These are phyloP conservation scores for Plantago major DNA, from an alignment of 257 asterid genomes.

Conservation along the genomic window DNA sequence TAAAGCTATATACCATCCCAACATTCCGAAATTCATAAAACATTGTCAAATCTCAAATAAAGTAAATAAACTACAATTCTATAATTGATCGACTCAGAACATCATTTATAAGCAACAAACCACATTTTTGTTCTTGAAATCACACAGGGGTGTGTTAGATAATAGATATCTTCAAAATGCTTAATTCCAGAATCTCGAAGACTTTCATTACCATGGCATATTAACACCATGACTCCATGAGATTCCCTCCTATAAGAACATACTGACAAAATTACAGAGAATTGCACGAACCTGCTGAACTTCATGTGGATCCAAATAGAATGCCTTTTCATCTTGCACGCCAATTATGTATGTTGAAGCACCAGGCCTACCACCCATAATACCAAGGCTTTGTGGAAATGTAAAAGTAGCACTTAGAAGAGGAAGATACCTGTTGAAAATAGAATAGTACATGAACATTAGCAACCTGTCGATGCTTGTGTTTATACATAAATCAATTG, in stretches of 20 bases:
- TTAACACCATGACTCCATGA: background rate
- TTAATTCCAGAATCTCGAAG: too few species aligned
- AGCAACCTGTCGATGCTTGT: slow-evolving; percentile 1
- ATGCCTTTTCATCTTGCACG: slow-evolving; percentile 92
- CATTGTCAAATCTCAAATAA: too few species aligned
- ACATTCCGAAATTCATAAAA: too few species aligned
- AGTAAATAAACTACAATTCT: too few species aligned
- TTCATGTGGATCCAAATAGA: slow-evolving; percentile 95
- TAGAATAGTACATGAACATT: background rate
- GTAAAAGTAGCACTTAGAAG: slow-evolving; percentile 73
- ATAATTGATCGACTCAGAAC: too few species aligned
- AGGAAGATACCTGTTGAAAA: slow-evolving; percentile 70
- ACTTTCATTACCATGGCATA: background rate
- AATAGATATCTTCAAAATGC: too few species aligned
- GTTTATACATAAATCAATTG: background rate
- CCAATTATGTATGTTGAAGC: slow-evolving; percentile 92
- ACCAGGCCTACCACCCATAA: slow-evolving; percentile 95
- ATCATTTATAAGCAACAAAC: too few species aligned
- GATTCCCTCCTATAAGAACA: slow-evolving; percentile 14
- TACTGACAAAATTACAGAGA: slow-evolving; percentile 4
- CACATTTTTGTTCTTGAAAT: too few species aligned
- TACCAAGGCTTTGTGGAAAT: slow-evolving; percentile 95
- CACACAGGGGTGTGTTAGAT: too few species aligned
- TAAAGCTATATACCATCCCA: too few species aligned
- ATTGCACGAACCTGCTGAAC: slow-evolving; percentile 72